Evolutionary conservation across 345 rosid genomes (phyloP).

Genomic region (Eucalyptus dawsonii): DNA sequence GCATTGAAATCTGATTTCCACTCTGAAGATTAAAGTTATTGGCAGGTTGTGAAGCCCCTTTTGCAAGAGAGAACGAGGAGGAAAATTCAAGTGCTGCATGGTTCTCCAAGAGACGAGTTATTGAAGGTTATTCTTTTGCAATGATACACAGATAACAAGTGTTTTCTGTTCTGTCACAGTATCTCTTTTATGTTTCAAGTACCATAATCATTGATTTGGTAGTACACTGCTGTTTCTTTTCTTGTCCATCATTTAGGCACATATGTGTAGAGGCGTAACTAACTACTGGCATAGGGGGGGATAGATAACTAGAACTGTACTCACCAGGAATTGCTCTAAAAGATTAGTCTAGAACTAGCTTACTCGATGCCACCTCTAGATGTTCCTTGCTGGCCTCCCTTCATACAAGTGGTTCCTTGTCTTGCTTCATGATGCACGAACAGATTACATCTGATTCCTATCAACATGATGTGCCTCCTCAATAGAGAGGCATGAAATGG

Average conservation of each 20-base stretch:
- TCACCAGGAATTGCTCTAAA: not conserved
- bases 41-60: constrained; percentile 77
- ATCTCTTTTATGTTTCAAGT: not conserved
- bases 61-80: constrained; percentile 88
- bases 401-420: not conserved
- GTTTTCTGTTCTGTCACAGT: not conserved
- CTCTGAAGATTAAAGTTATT: not conserved
- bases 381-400: not conserved
- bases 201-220: not conserved
- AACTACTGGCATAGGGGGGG: not conserved
- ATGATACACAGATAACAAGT: not conserved
- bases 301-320: not conserved
- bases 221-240: not conserved
- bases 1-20: not conserved
- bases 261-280: not conserved
- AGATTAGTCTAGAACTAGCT: not conserved
- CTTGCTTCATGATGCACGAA: not conserved
- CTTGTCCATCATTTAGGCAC: not conserved
- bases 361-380: not conserved
- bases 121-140: constrained; percentile 43
- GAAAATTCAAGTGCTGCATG: constrained; percentile 83
- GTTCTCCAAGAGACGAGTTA: constrained; percentile 75
- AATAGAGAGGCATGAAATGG: not conserved
- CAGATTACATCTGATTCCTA: not conserved
- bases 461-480: not conserved